Evolutionary conservation across 176 grass and related monocot species (phyloP).

Genomic region (Pontederia paniculata): DNA sequence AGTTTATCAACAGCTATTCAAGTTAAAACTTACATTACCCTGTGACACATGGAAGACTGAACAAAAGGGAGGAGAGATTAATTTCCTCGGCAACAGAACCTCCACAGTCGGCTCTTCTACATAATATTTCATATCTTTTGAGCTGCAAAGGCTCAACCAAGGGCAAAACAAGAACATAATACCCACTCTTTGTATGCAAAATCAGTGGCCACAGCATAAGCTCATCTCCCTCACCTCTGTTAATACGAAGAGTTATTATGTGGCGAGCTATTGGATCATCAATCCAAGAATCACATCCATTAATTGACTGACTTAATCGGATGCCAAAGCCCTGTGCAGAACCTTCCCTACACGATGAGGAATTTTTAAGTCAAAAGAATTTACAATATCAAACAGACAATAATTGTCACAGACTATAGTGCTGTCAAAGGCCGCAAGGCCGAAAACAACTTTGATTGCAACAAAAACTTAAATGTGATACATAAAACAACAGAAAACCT

Average conservation of each 20-base stretch:
- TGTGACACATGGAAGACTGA: constrained; percentile 95
- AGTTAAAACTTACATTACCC: constrained; percentile 88
- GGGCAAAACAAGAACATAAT: constrained; percentile 65
- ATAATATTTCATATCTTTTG: constrained; percentile 48
- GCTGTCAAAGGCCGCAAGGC: no score
- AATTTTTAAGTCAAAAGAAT: not conserved
- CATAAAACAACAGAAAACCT: not conserved
- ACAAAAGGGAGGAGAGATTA: constrained; percentile 70
- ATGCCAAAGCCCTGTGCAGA: constrained; percentile 61
- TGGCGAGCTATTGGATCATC: constrained; percentile 85
- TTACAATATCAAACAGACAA: not conserved
- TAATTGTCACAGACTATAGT: not conserved
- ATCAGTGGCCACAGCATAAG: constrained; percentile 76
- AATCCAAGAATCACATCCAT: constrained; percentile 70
- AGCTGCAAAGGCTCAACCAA: constrained; percentile 54
- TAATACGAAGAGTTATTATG: constrained; percentile 51
- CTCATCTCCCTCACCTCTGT: constrained; percentile 21
- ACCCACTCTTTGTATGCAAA: constrained; percentile 60
- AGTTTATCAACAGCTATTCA: constrained; percentile 10
- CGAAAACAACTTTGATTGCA: not conserved
- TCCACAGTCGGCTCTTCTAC: constrained; percentile 58
- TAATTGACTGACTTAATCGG: constrained; percentile 37
- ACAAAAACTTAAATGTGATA: no score
- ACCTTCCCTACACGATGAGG: constrained; percentile 45
- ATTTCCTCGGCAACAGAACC: constrained; percentile 45